Percentiles rank a stretch among this genome's conserved stretches.
phyloP scores from a whole-genome alignment of 208 protist genomes.

The Trypanosoma vivax region DNA sequence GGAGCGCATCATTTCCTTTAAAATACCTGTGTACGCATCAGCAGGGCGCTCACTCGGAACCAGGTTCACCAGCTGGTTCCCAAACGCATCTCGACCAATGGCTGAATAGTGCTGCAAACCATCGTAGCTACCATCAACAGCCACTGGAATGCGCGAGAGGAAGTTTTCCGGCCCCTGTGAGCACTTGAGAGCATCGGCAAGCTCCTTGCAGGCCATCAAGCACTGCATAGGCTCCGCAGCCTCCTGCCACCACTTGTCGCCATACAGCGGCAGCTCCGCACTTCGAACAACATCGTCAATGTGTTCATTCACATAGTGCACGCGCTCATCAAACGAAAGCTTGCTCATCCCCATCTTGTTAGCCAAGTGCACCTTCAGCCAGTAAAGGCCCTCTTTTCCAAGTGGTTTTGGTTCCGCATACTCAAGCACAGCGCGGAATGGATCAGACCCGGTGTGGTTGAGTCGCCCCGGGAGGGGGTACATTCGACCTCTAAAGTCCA shows the following conservation, averaged over 20 bases:
- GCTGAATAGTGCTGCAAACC: conserved; percentile 99
- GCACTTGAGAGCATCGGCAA: conserved; percentile 87
- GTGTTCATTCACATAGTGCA: conserved; percentile 91
- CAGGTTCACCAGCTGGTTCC: conserved; percentile 95
- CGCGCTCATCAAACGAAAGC: conserved; percentile 92
- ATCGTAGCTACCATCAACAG: conserved; percentile 97
- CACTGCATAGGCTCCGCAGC: conserved; percentile 94
- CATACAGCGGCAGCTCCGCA: conserved; percentile 67
- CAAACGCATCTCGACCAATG: conserved; percentile 94
- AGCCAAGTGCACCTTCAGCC: conserved; percentile 97
- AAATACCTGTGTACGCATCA: conserved; percentile 96
- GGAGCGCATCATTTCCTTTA: conserved; percentile 87
- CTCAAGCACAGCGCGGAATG: conserved; percentile 90
- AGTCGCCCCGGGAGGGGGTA: conserved; percentile 97
- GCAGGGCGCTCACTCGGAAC: conserved; percentile 87
- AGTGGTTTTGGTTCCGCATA: conserved; percentile 94
- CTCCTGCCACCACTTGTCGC: conserved; percentile 92
- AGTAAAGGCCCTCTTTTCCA: conserved; percentile 90
- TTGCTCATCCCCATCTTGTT: conserved; percentile 97
- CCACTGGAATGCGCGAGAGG: conserved; percentile 92
- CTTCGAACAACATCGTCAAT: conserved; percentile 86
- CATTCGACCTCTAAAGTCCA: conserved; percentile 98
- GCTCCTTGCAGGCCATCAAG: conserved; percentile 93
- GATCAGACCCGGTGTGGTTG: conserved; percentile 95
- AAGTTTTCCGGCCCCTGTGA: conserved; percentile 85